Evolutionary conservation across 2,329 filamentous ascomycete species (phyloP), one percentile per base, ranked within the genome.

Genomic region (Hymenoscyphus fraxineus): DNA sequence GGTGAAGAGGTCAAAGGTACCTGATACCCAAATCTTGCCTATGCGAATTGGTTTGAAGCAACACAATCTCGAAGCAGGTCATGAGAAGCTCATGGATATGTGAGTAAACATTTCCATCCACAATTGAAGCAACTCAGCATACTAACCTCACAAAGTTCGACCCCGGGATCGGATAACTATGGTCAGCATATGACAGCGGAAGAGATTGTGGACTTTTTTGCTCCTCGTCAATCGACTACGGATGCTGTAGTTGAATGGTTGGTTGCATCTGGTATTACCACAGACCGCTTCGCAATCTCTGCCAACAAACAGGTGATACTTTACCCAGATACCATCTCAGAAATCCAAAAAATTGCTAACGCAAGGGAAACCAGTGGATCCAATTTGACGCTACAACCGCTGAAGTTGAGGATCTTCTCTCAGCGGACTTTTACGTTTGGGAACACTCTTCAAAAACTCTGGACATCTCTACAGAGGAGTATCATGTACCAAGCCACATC

Each of bases 241-340:
- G 76, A 80, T n/a, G 75, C 79, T 0, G 82, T 87, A 39, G 79
- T 79, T 69, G 69, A 76, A 12, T 88, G 85, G 85, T 78, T 88
- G n/a, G 73, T 77, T 22, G 73, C 75, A 6, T 79, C 80, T 22
- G 86, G 85, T 7, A 83, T 88, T 56, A 65, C 69, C 39, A 58
- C 64, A n/a, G 70, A 74, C 51, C 69, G 74, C 31, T 68, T 77
- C 68, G 71, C 73, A 3, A 67, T 76, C 47, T 76, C 74, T 22
- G 61, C 63, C 57, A 77, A 77, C 65, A 76, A 75, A 69, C 74
- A 71, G 63, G 69, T 70, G 65, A 16, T 16, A 60, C 35, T 12
- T 35, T 10, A 32, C 3, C 44, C 35, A n/a, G 16, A 32, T 51
- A 31, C 7, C 1, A 47, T 6, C 32, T 44, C 47, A 12, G 1